phyloP scores from a whole-genome alignment of 2,329 filamentous ascomycete species.

The Colletotrichum euphorbiae region DNA sequence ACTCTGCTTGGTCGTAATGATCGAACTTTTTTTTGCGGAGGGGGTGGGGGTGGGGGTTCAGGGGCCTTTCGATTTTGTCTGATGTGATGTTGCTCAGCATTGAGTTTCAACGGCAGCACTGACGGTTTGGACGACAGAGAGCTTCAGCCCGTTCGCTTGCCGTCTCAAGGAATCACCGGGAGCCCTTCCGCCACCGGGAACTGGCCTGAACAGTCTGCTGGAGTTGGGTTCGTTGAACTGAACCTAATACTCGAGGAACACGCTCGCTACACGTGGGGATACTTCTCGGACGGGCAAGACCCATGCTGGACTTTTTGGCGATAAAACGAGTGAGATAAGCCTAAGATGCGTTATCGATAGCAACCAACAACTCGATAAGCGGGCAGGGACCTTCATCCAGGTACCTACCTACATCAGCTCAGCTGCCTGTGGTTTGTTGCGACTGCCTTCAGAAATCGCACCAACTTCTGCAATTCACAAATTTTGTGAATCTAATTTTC shows the following conservation, averaged over 20 bases:
- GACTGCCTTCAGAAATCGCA: conserved; percentile 11
- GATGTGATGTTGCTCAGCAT: conserved; percentile 2
- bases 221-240: conserved; percentile 2
- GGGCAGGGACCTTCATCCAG: not conserved
- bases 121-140: conserved; percentile 22
- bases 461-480: conserved; percentile 7
- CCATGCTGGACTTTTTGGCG: too few species aligned
- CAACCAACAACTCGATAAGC: not conserved
- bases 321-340: not conserved
- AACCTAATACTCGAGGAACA: not conserved
- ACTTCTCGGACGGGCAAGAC: too few species aligned
- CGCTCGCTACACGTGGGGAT: too few species aligned
- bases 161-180: conserved; percentile 16
- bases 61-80: not conserved
- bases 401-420: not conserved
- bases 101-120: conserved; percentile 18
- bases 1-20: not conserved
- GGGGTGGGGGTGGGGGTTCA: too few species aligned
- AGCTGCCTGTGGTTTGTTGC: not conserved
- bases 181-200: not conserved
- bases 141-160: conserved; percentile 22
- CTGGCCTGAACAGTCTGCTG: conserved; percentile 3
- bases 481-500: not conserved
- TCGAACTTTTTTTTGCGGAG: too few species aligned
- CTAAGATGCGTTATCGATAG: conserved; percentile 4